Conservation (phyloP, 1,139 yeast species). For the Debaryomycetaceae sp. region DNA sequence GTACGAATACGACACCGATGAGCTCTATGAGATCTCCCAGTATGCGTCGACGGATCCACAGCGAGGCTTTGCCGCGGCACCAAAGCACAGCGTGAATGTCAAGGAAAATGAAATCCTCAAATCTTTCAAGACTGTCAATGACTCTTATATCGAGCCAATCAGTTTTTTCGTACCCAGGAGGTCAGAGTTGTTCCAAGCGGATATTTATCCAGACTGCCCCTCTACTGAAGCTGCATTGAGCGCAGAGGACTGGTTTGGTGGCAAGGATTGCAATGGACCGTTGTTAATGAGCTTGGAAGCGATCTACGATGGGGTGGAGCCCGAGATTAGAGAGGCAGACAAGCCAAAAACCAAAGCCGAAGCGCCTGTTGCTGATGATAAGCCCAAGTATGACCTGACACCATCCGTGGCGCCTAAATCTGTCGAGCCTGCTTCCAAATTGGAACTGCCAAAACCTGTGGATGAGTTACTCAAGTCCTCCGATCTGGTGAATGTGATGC, state of each 20-base stretch:
- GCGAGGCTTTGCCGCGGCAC: conserved; percentile 90
- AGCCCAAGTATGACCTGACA: conserved; percentile 11
- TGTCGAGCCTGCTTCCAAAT: conserved; percentile 10
- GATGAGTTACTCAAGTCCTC: conserved; percentile 41
- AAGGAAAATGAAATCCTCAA: conserved; percentile 80
- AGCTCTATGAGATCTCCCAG: conserved; percentile 76
- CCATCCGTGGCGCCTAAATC: conserved; percentile 9
- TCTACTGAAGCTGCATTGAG: conserved; percentile 72
- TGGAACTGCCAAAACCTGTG: conserved; percentile 20
- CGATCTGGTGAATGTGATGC: conserved; percentile 31
- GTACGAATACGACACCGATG: conserved; percentile 63
- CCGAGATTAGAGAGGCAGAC: conserved; percentile 14
- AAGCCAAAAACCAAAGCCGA: conserved; percentile 21
- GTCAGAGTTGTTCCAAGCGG: conserved; percentile 87
- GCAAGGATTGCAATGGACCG: conserved; percentile 81
- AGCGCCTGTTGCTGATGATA: conserved; percentile 15
- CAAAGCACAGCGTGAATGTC: conserved; percentile 74
- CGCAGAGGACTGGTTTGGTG: conserved; percentile 76
- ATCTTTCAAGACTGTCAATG: conserved; percentile 81
- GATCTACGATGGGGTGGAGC: conserved; percentile 59
- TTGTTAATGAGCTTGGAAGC: conserved; percentile 71
- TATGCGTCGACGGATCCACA: conserved; percentile 88
- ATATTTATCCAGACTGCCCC: conserved; percentile 89
- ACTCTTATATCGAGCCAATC: conserved; percentile 78
- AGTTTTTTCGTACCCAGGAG: conserved; percentile 92